Percentiles rank a stretch among this genome's conserved stretches.
phyloP scores from a whole-genome alignment of 208 protist species.

The Crithidia bombi region DNA sequence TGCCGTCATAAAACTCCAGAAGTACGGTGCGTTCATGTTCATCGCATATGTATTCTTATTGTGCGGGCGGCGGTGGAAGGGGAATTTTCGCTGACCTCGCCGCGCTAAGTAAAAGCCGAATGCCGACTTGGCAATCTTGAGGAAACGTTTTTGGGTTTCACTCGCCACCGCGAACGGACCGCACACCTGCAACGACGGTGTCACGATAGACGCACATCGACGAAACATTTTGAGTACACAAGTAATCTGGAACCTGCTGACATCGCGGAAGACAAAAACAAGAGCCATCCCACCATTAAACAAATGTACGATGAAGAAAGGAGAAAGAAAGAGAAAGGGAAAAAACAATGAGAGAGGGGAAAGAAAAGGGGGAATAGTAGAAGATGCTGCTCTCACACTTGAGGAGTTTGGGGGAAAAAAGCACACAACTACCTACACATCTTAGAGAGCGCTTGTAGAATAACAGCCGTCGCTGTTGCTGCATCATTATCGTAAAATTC shows the following conservation, averaged over 20 bases:
- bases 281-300: not conserved
- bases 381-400: not conserved
- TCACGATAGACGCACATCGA: slow-evolving; percentile 30
- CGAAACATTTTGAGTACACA: slow-evolving; percentile 41
- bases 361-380: not conserved
- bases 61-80: slow-evolving; percentile 78
- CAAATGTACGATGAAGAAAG: slow-evolving; percentile 1
- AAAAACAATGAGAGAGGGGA: not conserved
- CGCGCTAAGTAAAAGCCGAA: slow-evolving; percentile 91
- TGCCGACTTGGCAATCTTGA: slow-evolving; percentile 89
- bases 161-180: slow-evolving; percentile 8
- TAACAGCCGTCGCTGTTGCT: no score
- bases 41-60: slow-evolving; percentile 88
- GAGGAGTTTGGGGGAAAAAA: not conserved
- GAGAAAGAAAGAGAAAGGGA: slow-evolving; percentile 18
- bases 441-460: no score
- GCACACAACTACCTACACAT: no score
- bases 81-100: slow-evolving; percentile 81
- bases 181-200: not conserved
- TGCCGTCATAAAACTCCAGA: slow-evolving; percentile 88
- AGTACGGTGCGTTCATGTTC: slow-evolving; percentile 89
- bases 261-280: not conserved
- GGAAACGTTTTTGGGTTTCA: slow-evolving; percentile 65
- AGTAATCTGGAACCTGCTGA: not conserved
- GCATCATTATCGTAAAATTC: no score